Evolutionary conservation across 1,139 yeast species (phyloP), one percentile per base, ranked within the genome.

Genomic region (Saccharomyces hybrid): DNA sequence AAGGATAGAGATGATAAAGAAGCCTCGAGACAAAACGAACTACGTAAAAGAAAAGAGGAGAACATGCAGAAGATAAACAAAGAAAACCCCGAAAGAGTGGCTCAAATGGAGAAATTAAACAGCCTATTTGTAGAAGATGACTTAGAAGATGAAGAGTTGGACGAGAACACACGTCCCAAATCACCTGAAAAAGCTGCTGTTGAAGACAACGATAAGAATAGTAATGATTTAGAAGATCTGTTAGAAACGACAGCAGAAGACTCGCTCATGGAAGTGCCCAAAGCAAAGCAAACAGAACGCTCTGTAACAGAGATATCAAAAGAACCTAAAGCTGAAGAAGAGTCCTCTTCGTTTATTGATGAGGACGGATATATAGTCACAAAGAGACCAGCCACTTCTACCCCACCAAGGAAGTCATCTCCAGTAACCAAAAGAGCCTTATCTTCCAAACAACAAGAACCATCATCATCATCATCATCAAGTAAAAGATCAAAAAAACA

Each of bases 351-450:
- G 1, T 65, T 61, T 49, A 60, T 66, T 2, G 72, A 69, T 51
- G 67, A 66, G 12, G 72, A 69, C 34, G 72, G 72, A 6, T 69
- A 67, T 52, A 64, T 62, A 31, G 71, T 69, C 11, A 67, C 71
- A 2, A 61, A 60, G 48, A 59, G 58, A 27, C 55, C 47, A 28
- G 55, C 34, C 26, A 47, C 54, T 32, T 27, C 24, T 51, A 58
- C 31, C 2, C 47, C 26, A 14, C 49, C 49, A 34, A 46, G 34
- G 50, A 59, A 7, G 54, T 50, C 24, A 31, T 49, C 28, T 50
- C 57, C 60, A 4, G 48, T 56, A 4, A 47, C 31, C 9, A 53
- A 48, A 38, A 16, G 63, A 11, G 42, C 58, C 11, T 19, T 38
- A 6, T 44, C 59, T n/a, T 49, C 57, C 5, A 54, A 49, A 42